Evolutionary conservation across 768 basidiomycete species (phyloP).

Genomic region (Auriscalpium orientale): DNA sequence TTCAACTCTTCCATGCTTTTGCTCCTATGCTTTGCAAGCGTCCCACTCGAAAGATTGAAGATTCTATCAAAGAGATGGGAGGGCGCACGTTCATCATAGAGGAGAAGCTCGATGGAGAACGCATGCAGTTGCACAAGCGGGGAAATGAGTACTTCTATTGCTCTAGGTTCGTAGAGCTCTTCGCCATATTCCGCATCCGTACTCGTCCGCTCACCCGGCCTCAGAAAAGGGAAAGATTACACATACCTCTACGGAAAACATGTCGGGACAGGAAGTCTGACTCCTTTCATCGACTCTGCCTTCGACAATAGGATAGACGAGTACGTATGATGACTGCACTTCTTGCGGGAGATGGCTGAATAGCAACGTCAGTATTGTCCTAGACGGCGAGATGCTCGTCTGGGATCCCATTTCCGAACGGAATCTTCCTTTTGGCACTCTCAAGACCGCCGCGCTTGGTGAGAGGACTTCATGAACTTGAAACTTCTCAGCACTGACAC

Average conservation of each 20-base stretch:
- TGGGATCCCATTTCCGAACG: constrained; percentile 90
- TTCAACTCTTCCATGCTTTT: constrained; percentile 80
- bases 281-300: constrained; percentile 72
- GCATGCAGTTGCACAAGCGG: constrained; percentile 91
- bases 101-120: constrained; percentile 95
- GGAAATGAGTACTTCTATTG: constrained; percentile 90
- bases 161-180: constrained; percentile 52
- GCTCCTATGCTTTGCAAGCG: constrained; percentile 95
- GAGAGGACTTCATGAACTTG: constrained; percentile 2
- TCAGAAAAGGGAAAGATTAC: constrained; percentile 85
- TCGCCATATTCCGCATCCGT: background rate
- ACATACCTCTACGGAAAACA: constrained; percentile 88
- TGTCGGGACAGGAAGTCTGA: constrained; percentile 76
- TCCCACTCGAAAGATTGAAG: constrained; percentile 71
- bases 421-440: constrained; percentile 84
- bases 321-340: constrained; percentile 37
- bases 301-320: constrained; percentile 74
- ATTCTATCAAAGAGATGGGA: constrained; percentile 80
- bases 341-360: background rate
- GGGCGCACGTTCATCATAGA: constrained; percentile 80
- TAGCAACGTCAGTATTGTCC: constrained; percentile 56
- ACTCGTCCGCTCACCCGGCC: background rate
- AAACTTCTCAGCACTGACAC: background rate
- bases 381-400: constrained; percentile 98
- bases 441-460: constrained; percentile 92